phyloP scores from a whole-genome alignment of 2,329 filamentous ascomycete species.

The Fusarium sp. region DNA sequence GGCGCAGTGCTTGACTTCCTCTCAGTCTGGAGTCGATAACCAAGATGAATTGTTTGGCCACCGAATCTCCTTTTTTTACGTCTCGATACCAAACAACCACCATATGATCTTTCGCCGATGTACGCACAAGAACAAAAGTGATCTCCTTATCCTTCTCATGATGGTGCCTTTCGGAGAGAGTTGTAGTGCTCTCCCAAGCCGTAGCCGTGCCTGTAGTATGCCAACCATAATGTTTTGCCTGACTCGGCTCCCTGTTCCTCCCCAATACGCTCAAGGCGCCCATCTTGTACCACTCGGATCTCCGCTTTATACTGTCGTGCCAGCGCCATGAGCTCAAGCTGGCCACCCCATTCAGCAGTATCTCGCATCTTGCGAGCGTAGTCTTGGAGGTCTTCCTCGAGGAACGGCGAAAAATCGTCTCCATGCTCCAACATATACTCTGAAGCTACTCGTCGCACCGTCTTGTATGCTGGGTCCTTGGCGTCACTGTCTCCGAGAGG shows the following conservation, averaged over 20 bases:
- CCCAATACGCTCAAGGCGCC: constrained; percentile 78
- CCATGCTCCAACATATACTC: constrained; percentile 78
- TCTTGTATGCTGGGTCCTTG: constrained; percentile 64
- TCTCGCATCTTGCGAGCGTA: constrained; percentile 83
- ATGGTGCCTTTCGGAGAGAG: constrained; percentile 69
- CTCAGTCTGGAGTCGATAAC: constrained; percentile 60
- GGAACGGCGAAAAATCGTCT: constrained; percentile 86
- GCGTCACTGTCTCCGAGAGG: constrained; percentile 46
- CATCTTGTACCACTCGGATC: constrained; percentile 88
- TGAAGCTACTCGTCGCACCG: constrained; percentile 76
- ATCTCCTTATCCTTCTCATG: constrained; percentile 26
- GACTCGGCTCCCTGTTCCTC: constrained; percentile 58
- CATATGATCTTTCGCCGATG: constrained; percentile 34
- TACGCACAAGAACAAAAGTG: constrained; percentile 37
- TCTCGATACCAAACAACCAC: constrained; percentile 38
- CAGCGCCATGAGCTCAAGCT: constrained; percentile 88
- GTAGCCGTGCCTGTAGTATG: constrained; percentile 94
- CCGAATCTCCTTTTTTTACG: constrained; percentile 27
- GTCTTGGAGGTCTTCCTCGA: constrained; percentile 79
- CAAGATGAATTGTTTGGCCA: not conserved
- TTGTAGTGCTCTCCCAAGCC: constrained; percentile 98
- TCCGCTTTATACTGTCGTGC: constrained; percentile 81
- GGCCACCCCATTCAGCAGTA: constrained; percentile 95
- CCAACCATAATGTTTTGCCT: constrained; percentile 78
- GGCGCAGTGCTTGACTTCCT: constrained; percentile 62